phyloP scores from a whole-genome alignment of 306 rosid genomes.

The Senna tora region DNA sequence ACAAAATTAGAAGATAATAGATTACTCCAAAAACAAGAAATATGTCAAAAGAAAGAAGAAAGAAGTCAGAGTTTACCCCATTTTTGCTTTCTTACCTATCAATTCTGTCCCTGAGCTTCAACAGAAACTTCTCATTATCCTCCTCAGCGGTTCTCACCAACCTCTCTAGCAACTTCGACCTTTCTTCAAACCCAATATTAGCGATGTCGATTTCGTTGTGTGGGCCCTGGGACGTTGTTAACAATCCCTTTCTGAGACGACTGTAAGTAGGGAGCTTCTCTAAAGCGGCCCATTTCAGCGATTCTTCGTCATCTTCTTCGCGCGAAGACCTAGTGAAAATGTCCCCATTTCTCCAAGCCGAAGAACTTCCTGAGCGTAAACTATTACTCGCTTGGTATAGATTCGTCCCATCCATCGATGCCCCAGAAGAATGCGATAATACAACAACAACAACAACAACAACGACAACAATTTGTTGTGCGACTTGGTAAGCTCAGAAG shows the following conservation, averaged over 20 bases:
- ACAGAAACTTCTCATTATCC: conserved; percentile 51
- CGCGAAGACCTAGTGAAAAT: conserved; percentile 52
- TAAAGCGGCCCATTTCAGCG: conserved; percentile 74
- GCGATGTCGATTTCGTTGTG: conserved; percentile 56
- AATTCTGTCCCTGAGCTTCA: conserved; percentile 64
- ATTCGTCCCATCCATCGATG: conserved; percentile 51
- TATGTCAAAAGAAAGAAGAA: too few species aligned
- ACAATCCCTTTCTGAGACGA: conserved; percentile 72
- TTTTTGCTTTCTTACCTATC: conserved; percentile 53
- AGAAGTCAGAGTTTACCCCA: too few species aligned
- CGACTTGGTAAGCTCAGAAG: conserved; percentile 1
- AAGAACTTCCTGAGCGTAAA: conserved; percentile 36
- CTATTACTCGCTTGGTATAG: conserved; percentile 46
- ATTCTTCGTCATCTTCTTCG: conserved; percentile 63
- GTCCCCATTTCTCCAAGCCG: conserved; percentile 53
- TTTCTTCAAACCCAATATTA: conserved; percentile 53
- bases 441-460: too few species aligned
- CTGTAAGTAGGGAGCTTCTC: conserved; percentile 75
- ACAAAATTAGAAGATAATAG: not conserved
- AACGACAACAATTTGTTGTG: too few species aligned
- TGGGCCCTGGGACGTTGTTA: conserved; percentile 49
- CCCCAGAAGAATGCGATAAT: not conserved
- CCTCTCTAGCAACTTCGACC: conserved; percentile 45
- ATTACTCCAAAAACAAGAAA: too few species aligned
- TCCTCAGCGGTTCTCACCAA: conserved; percentile 50